Conservation (phyloP, 2,329 filamentous ascomycete species). For the Gremmenia infestans region DNA sequence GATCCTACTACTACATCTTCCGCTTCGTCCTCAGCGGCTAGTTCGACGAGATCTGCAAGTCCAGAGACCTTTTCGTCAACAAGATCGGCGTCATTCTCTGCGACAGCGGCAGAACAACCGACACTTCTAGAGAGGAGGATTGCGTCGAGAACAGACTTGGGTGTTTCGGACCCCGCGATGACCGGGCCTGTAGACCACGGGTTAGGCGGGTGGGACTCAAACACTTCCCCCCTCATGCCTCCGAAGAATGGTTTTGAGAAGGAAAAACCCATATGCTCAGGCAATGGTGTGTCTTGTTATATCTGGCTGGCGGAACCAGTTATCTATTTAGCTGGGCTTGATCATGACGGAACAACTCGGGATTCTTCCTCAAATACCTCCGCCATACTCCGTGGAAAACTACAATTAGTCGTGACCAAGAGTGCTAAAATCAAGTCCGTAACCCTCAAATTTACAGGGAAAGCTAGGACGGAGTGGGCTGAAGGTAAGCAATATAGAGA, state of each 20-base stretch:
- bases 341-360: constrained; percentile 43
- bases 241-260: constrained; percentile 35
- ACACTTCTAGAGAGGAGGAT: constrained; percentile 23
- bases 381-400: constrained; percentile 77
- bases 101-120: constrained; percentile 17
- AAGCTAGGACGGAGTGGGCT: constrained; percentile 89
- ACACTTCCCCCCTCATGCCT: background rate
- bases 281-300: constrained; percentile 68
- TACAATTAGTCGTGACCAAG: constrained; percentile 80
- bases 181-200: constrained; percentile 12
- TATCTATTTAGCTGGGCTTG: constrained; percentile 72
- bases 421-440: constrained; percentile 90
- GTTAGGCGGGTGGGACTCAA: background rate
- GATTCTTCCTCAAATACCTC: constrained; percentile 40
- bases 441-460: constrained; percentile 78
- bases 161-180: constrained; percentile 16
- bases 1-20: constrained; percentile 7
- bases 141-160: constrained; percentile 3
- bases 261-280: constrained; percentile 66
- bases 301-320: constrained; percentile 76
- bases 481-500: constrained; percentile 58
- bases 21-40: constrained; percentile 18
- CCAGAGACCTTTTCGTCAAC: constrained; percentile 13
- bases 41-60: constrained; percentile 21
- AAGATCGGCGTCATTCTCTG: constrained; percentile 16